Evolutionary conservation across 1,284 basidiomycete genomes (phyloP).

Genomic region (Athelia sp.): DNA sequence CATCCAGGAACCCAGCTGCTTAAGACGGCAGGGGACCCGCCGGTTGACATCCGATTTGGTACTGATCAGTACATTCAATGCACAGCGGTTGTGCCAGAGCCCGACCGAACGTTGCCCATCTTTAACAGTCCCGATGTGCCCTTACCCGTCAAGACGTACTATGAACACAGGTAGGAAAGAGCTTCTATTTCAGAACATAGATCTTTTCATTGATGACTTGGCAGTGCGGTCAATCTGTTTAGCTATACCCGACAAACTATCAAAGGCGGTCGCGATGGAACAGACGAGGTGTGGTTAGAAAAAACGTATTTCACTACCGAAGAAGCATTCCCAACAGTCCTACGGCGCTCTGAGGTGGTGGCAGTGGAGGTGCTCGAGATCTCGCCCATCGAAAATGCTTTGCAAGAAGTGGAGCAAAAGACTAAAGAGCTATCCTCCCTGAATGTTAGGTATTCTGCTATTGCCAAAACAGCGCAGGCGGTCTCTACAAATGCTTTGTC

Average conservation of each 20-base stretch:
- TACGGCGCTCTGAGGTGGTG: constrained; percentile 88
- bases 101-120: constrained; percentile 72
- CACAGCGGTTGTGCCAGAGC: constrained; percentile 81
- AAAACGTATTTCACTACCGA: constrained; percentile 86
- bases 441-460: constrained; percentile 65
- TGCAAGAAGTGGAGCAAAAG: constrained; percentile 75
- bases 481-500: constrained; percentile 82
- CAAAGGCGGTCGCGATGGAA: constrained; percentile 53
- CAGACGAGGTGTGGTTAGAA: constrained; percentile 83
- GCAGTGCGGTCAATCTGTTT: constrained; percentile 79
- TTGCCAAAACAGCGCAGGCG: constrained; percentile 71
- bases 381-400: constrained; percentile 82
- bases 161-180: constrained; percentile 81
- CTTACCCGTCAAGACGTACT: constrained; percentile 76
- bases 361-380: constrained; percentile 73
- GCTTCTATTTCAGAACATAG: constrained; percentile 13
- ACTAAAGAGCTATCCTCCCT: constrained; percentile 72
- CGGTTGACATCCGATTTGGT: constrained; percentile 78
- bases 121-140: constrained; percentile 87
- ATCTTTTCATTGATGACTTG: constrained; percentile 4
- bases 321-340: constrained; percentile 88
- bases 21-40: constrained; percentile 71
- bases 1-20: constrained; percentile 85
- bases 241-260: constrained; percentile 70
- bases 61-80: constrained; percentile 86